These are phyloP conservation scores for Vitis hybrid DNA, from an alignment of 177 flowering plant genomes.

Conservation along the genomic window DNA sequence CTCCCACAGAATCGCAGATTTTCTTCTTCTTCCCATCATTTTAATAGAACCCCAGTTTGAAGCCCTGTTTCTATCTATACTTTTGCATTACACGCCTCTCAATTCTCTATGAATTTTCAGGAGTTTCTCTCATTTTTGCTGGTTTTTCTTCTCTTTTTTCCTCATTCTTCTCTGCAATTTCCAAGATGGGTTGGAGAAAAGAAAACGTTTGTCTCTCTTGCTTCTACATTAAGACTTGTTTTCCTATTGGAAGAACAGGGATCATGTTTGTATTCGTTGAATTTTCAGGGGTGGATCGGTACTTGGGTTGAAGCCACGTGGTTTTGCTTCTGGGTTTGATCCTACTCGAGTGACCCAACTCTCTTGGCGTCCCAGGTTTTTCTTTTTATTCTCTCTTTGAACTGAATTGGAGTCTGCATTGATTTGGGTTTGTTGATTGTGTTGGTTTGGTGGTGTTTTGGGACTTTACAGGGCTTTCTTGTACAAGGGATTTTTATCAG, in stretches of 20 bases:
- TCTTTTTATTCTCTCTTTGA: background rate
- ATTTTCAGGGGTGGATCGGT: slow-evolving; percentile 43
- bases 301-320: slow-evolving; percentile 39
- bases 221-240: background rate
- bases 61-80: no score
- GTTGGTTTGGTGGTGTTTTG: background rate
- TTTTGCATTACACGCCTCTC: no score
- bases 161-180: slow-evolving; percentile 20
- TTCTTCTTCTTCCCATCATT: slow-evolving; percentile 19
- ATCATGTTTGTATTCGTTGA: slow-evolving; percentile 6
- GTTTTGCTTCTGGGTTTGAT: slow-evolving; percentile 42
- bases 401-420: background rate
- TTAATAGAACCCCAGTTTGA: no score
- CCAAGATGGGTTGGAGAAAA: slow-evolving; percentile 17
- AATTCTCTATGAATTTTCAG: no score
- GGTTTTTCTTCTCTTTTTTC: slow-evolving; percentile 13
- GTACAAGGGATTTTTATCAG: slow-evolving; percentile 61
- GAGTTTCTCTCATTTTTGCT: no score
- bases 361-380: slow-evolving; percentile 90
- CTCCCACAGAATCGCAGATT: background rate
- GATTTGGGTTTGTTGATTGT: background rate
- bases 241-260: background rate
- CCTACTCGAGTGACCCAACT: slow-evolving; percentile 83
- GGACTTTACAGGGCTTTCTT: slow-evolving; percentile 64
- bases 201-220: slow-evolving; percentile 15